Base-by-base conservation (phyloP, 2,329 filamentous ascomycete genomes). In the Colletotrichum liaoningense region DNA sequence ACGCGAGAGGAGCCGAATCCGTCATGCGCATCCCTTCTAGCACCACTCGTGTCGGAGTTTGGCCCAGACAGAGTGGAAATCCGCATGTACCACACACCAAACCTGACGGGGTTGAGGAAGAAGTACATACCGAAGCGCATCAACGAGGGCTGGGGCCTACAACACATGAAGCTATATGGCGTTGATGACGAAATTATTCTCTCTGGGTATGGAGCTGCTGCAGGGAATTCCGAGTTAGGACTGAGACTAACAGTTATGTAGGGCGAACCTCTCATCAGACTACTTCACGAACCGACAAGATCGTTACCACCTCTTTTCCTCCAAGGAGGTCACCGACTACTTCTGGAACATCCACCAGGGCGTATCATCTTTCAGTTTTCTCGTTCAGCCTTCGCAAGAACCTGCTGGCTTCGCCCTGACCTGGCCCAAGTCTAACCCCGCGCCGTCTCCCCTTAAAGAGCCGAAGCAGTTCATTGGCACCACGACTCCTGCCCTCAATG, bases 131-230 rank as follows among this genome's bases (percentile, higher is more conserved):
- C 97, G 0, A 94, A 91, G 80, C 89, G 97, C 24, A 96, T 99
- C 81, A 99, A 99, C 77, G 97, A 99, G 84, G 97, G 97, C 22
- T 99, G 97, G 97, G 97, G 97, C 1, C 84, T 99, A 74, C 97
- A 99, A 81, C 97, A 99, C 80, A 99, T 99, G 96, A 99, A 99
- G 87, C 87, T 99, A 0, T 99, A 99, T 78, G 97, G 97, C 0
- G 86, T 98, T 26, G 97, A 99, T 78, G 95, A 99, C 79, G 95
- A 98, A 82, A 93, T 99, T 71, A 96, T 99, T 76, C 90, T 99
- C 78, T 97, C 95, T 8, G 95, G 95, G 90, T 94, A 88, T 75
- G 86, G 5, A 19, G 3, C 12, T 14, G 16, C 56, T 19, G 24
- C 33, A 24, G 19, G 19, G 14, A 4, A 1, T 1, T 7, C 16